Evolutionary conservation across 176 grass and related monocot species (phyloP).

Genomic region (Pharus latifolius): DNA sequence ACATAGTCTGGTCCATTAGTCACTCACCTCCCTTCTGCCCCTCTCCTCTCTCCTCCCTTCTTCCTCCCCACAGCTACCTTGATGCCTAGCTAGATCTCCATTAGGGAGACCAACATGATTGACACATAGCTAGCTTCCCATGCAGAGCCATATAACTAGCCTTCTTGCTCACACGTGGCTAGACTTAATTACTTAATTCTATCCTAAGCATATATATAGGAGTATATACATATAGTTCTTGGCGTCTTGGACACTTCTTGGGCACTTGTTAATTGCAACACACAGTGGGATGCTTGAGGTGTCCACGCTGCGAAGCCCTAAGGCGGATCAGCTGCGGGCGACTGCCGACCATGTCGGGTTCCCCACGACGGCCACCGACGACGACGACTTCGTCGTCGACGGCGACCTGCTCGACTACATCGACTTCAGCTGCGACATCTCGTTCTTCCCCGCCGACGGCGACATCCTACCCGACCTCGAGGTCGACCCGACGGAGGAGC

Average conservation of each 20-base stretch:
- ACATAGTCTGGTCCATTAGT: constrained; percentile 18
- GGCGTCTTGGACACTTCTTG: no score
- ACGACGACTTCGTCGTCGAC: constrained; percentile 13
- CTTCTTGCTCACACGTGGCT: neutral
- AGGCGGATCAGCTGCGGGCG: neutral
- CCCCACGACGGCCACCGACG: neutral
- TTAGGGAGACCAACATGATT: constrained; percentile 16
- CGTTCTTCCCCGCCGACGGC: constrained; percentile 46
- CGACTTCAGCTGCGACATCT: constrained; percentile 62
- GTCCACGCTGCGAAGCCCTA: constrained; percentile 53
- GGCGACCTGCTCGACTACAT: constrained; percentile 67
- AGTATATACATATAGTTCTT: no score
- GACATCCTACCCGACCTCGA: constrained; percentile 84
- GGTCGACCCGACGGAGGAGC: constrained; percentile 75
- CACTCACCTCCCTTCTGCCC: neutral
- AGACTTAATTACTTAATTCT: no score
- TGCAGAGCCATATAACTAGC: constrained; percentile 9
- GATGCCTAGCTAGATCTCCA: constrained; percentile 16
- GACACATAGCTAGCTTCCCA: constrained; percentile 9
- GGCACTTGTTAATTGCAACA: no score
- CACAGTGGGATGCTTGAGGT: constrained; percentile 80
- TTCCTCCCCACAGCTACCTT: neutral
- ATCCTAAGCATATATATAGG: no score
- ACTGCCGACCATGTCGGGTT: constrained; percentile 29
- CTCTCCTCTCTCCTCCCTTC: neutral